Evolutionary conservation across 257 asterid genomes (phyloP).

Genomic region (Solanum chaucha): DNA sequence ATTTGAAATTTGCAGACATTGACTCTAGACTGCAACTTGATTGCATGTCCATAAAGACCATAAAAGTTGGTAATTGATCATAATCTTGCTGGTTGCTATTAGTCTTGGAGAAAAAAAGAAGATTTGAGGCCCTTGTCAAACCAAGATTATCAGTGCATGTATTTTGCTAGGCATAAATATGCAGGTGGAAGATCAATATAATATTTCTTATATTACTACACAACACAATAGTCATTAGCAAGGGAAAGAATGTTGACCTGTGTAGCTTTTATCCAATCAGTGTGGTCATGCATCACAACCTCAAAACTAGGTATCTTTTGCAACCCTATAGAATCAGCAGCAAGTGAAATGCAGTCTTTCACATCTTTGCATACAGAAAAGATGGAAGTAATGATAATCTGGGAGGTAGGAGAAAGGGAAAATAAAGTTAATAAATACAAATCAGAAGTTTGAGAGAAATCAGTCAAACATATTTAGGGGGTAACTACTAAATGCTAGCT

Average conservation of each 20-base stretch:
- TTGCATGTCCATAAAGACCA: background rate
- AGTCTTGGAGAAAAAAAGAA: background rate
- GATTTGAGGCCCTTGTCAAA: background rate
- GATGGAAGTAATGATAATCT: conserved; percentile 62
- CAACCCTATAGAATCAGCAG: conserved; percentile 80
- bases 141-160: background rate
- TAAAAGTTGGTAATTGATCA: background rate
- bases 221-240: background rate
- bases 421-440: background rate
- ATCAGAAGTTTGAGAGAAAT: background rate
- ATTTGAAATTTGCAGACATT: background rate
- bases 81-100: background rate
- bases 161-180: background rate
- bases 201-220: background rate
- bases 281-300: conserved; percentile 56
- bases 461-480: background rate
- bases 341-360: conserved; percentile 59
- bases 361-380: conserved; percentile 60
- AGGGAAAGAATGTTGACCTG: conserved; percentile 34
- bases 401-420: conserved; percentile 4
- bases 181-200: background rate
- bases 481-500: background rate
- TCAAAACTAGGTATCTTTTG: conserved; percentile 47
- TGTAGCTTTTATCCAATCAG: conserved; percentile 65
- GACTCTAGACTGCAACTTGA: background rate